These are phyloP conservation scores for Roridomyces roridus DNA, from an alignment of 768 basidiomycete genomes.

Conservation along the genomic window DNA sequence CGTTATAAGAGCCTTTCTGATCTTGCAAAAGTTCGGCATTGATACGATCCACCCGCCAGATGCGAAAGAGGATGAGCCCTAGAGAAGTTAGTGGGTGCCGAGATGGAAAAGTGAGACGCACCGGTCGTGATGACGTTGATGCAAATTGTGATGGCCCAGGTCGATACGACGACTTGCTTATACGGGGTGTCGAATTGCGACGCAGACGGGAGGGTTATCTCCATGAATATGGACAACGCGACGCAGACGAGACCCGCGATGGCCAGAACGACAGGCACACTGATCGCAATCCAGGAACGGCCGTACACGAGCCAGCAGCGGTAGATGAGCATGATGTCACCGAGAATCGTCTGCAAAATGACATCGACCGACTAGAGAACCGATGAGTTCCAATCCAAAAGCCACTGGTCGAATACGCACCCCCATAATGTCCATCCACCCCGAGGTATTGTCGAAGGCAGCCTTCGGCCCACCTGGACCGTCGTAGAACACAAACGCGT, in stretches of 20 bases:
- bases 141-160: constrained; percentile 12
- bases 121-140: constrained; percentile 5
- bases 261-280: constrained; percentile 6
- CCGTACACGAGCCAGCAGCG: constrained; percentile 17
- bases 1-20: background rate
- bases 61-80: constrained; percentile 2
- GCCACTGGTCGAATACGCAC: background rate
- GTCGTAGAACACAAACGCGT: constrained; percentile 2
- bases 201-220: background rate
- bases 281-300: constrained; percentile 3
- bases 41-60: constrained; percentile 8
- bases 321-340: constrained; percentile 14
- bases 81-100: background rate
- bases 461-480: background rate
- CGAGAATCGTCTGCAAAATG: background rate
- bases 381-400: too few relatives aligned
- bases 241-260: constrained; percentile 1
- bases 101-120: background rate
- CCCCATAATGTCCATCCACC: constrained; percentile 10
- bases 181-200: constrained; percentile 3
- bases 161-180: background rate
- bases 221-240: background rate
- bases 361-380: too few relatives aligned
- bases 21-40: background rate
- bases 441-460: constrained; percentile 2